Conservation (phyloP, 306 rosid genomes). For the Medicago ruthenica region DNA sequence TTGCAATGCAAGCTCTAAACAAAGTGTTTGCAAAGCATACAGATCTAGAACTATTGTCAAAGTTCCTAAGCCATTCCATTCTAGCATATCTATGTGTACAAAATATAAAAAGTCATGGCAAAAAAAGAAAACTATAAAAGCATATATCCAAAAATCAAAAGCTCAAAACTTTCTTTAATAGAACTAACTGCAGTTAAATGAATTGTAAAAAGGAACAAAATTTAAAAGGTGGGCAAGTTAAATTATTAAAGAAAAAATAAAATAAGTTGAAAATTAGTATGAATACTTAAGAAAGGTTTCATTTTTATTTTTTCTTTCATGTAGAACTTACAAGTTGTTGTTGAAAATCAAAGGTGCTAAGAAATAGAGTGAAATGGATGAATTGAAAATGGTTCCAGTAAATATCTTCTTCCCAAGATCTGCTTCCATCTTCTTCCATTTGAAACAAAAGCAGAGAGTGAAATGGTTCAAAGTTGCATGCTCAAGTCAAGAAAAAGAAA, state of each 20-base stretch:
- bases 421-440: no score
- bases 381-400: no score
- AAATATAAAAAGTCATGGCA: neutral
- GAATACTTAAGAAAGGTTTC: neutral
- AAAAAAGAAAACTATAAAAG: neutral
- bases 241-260: neutral
- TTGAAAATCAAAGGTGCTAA: neutral
- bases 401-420: no score
- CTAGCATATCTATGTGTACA: no score
- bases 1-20: conserved; percentile 6
- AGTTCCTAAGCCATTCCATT: neutral
- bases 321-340: neutral
- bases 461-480: no score
- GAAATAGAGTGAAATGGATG: no score
- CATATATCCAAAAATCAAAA: neutral
- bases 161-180: conserved; percentile 15
- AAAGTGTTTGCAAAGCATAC: neutral
- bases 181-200: neutral
- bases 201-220: neutral
- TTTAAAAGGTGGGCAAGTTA: neutral
- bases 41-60: neutral
- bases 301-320: neutral
- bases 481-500: no score
- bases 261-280: neutral
- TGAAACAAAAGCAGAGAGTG: no score